Conservation (phyloP, 768 basidiomycete species). For the Boletales sp. region DNA sequence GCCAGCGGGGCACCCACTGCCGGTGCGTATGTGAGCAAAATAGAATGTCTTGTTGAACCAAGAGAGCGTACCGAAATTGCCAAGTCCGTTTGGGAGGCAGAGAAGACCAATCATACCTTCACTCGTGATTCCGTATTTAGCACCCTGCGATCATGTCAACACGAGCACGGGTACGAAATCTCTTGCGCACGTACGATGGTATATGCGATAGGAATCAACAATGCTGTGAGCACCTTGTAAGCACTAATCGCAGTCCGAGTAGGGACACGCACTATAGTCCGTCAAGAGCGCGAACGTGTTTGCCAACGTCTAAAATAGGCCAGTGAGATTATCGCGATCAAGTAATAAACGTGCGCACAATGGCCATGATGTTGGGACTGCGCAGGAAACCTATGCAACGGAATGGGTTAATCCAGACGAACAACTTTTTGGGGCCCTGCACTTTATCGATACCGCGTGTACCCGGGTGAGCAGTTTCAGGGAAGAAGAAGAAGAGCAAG, state of each 20-base stretch:
- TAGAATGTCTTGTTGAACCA: neutral
- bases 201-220: conserved; percentile 61
- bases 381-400: conserved; percentile 46
- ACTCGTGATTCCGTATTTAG: conserved; percentile 22
- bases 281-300: conserved; percentile 25
- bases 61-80: conserved; percentile 18
- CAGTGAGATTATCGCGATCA: neutral
- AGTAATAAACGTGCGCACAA: conserved; percentile 38
- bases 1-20: conserved; percentile 28
- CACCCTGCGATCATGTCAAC: conserved; percentile 40
- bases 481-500: conserved; percentile 45
- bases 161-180: neutral
- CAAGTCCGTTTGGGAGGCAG: conserved; percentile 26
- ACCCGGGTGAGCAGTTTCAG: conserved; percentile 67
- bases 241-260: no score
- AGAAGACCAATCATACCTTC: conserved; percentile 23
- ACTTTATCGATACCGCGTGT: conserved; percentile 50
- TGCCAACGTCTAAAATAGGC: conserved; percentile 41
- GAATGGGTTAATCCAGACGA: conserved; percentile 60
- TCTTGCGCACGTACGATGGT: conserved; percentile 48
- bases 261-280: conserved; percentile 32
- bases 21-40: neutral
- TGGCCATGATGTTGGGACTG: conserved; percentile 54
- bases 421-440: conserved; percentile 16
- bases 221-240: conserved; percentile 17